Percentiles rank a stretch among this genome's conserved stretches.
These are phyloP conservation scores for Picochlorum costavermella DNA, from an alignment of 139 green algal genomes.

Conservation along the genomic window DNA sequence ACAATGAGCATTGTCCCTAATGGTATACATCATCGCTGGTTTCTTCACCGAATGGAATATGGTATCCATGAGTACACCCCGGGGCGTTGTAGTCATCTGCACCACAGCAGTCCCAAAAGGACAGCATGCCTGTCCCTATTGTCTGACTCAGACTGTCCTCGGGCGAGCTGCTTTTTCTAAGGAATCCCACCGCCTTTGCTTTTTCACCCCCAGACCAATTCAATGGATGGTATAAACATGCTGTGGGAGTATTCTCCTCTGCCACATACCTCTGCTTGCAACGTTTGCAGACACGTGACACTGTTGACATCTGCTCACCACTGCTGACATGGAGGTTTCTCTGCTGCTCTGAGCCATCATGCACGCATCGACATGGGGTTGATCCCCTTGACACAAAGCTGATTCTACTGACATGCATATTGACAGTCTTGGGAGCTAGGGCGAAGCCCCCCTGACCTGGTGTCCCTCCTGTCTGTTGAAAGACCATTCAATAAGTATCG, in stretches of 20 bases:
- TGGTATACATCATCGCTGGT: no score
- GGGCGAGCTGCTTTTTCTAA: constrained; percentile 27
- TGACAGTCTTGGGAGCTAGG: no score
- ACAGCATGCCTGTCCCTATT: constrained; percentile 43
- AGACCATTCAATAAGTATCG: no score
- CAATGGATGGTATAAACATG: constrained; percentile 44
- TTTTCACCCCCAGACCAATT: constrained; percentile 50
- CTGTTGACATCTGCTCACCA: no score
- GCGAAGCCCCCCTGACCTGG: no score
- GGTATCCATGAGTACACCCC: constrained; percentile 29
- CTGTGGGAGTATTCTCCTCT: constrained; percentile 23
- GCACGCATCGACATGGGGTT: no score
- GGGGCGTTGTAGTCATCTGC: constrained; percentile 34
- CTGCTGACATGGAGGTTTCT: no score
- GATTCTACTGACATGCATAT: no score
- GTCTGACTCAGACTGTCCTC: constrained; percentile 40
- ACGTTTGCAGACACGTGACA: constrained; percentile 26
- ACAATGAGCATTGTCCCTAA: no score
- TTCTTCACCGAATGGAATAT: constrained; percentile 33
- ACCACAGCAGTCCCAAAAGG: constrained; percentile 62
- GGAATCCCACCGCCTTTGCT: constrained; percentile 44
- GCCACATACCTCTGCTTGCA: constrained; percentile 47
- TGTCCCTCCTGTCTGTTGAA: no score
- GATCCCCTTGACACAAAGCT: no score
- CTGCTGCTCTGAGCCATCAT: no score